Conservation (phyloP, 2,329 filamentous ascomycete species). For the Eurotiales sp. region DNA sequence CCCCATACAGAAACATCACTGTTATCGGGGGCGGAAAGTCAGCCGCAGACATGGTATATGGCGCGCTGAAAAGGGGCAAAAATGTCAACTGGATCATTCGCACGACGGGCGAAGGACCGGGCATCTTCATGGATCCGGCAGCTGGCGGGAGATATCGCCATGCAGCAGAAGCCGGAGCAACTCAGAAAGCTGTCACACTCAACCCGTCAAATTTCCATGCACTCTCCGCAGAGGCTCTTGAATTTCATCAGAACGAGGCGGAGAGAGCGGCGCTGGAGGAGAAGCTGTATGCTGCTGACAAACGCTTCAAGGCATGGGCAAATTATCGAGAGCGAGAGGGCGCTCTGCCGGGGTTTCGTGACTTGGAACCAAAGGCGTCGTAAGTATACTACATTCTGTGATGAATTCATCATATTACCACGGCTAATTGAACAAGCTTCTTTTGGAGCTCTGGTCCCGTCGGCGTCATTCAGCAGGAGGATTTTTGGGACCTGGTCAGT, state of each 20-base stretch:
- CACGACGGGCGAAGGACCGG: slow-evolving; percentile 5
- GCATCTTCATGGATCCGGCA: slow-evolving; percentile 10
- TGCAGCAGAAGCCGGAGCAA: slow-evolving; percentile 9
- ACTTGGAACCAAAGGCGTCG: slow-evolving; percentile 9
- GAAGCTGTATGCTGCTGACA: slow-evolving; percentile 7
- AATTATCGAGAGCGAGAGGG: slow-evolving; percentile 6
- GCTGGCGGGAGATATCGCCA: slow-evolving; percentile 6
- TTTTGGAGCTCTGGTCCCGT: slow-evolving; percentile 10
- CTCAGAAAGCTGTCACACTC: slow-evolving; percentile 1
- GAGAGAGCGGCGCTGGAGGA: slow-evolving; percentile 6
- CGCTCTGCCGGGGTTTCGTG: slow-evolving; percentile 8
- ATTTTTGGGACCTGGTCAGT: slow-evolving; percentile 9
- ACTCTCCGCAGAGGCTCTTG: background rate
- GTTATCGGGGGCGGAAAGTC: slow-evolving; percentile 9
- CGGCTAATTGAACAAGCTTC: slow-evolving; percentile 6
- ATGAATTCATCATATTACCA: too few relatives aligned
- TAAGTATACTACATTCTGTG: background rate
- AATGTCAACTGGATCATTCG: slow-evolving; percentile 11
- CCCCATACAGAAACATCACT: slow-evolving; percentile 4
- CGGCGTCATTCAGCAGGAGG: slow-evolving; percentile 5
- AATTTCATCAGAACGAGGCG: slow-evolving; percentile 1
- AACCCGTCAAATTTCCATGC: slow-evolving; percentile 8
- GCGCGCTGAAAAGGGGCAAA: background rate
- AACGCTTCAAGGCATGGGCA: slow-evolving; percentile 6
- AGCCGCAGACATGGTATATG: slow-evolving; percentile 9